Conservation (phyloP, 495 filamentous ascomycete species). For the Aspergillus sparsus region DNA sequence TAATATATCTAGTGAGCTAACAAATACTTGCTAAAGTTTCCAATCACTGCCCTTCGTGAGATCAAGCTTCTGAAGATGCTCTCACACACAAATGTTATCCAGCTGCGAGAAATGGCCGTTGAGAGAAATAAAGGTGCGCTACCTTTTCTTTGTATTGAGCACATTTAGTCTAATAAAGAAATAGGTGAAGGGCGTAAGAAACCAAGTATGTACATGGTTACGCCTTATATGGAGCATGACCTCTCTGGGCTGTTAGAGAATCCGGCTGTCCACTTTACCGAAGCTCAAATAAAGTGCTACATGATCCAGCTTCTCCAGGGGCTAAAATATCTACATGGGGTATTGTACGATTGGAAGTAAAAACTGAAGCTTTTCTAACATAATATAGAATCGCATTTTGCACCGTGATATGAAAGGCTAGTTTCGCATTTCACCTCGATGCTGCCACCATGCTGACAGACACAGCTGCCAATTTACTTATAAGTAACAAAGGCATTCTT, state of each 20-base stretch:
- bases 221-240: constrained; percentile 98
- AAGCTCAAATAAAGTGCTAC: constrained; percentile 96
- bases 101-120: constrained; percentile 92
- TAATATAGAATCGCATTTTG: constrained; percentile 68
- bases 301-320: constrained; percentile 92
- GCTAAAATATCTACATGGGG: constrained; percentile 82
- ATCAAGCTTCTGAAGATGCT: constrained; percentile 97
- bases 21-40: constrained; percentile 59
- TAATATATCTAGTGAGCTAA: constrained; percentile 12
- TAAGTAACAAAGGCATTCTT: constrained; percentile 90
- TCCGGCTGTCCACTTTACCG: constrained; percentile 78
- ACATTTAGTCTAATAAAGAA: constrained; percentile 13
- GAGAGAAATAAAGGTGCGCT: constrained; percentile 67
- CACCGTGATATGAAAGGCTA: constrained; percentile 94
- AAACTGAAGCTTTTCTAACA: constrained; percentile 17
- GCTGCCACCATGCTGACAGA: constrained; percentile 28
- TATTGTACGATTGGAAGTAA: constrained; percentile 29
- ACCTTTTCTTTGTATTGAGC: not conserved
- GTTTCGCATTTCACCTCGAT: constrained; percentile 11
- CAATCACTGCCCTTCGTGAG: constrained; percentile 94
- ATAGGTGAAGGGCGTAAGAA: constrained; percentile 74
- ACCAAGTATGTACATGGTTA: constrained; percentile 97
- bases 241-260: constrained; percentile 95
- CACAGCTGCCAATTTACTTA: constrained; percentile 88
- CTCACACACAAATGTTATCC: constrained; percentile 83